phyloP scores from a whole-genome alignment of 2,329 filamentous ascomycete species.

The Fusarium redolens region DNA sequence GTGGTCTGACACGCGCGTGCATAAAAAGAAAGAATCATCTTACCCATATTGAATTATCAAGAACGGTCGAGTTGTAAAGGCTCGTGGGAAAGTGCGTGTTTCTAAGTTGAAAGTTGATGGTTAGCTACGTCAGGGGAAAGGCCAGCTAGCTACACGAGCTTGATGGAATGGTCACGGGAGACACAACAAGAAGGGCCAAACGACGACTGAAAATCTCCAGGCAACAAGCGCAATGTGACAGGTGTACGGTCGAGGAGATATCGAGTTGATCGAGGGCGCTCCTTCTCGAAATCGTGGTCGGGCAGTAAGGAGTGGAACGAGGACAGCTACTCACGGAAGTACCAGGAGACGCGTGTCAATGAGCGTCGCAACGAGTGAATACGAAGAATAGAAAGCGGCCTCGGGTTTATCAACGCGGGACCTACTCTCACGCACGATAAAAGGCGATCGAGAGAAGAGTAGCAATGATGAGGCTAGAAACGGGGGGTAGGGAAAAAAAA shows the following conservation, averaged over 20 bases:
- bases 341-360: conserved; percentile 51
- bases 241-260: conserved; percentile 9
- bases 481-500: conserved; percentile 37
- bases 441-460: conserved; percentile 49
- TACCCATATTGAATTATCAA: conserved; percentile 57
- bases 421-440: conserved; percentile 45
- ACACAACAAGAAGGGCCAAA: conserved; percentile 13
- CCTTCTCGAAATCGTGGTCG: conserved; percentile 28
- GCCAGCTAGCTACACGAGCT: conserved; percentile 41
- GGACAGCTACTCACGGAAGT: conserved; percentile 43
- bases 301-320: conserved; percentile 37
- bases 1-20: conserved; percentile 34
- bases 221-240: conserved; percentile 11
- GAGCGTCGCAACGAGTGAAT: conserved; percentile 46
- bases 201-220: background rate
- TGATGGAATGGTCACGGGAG: conserved; percentile 13
- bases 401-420: conserved; percentile 33
- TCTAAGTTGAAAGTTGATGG: conserved; percentile 31
- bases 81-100: conserved; percentile 48
- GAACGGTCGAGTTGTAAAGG: conserved; percentile 49
- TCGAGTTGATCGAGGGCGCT: conserved; percentile 26
- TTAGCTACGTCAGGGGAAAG: conserved; percentile 45
- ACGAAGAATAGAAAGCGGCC: conserved; percentile 44
- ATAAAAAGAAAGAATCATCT: conserved; percentile 51
- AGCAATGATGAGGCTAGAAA: conserved; percentile 52